Evolutionary conservation across 208 protist genomes (phyloP).

Genomic region (Wallacemonas sp.): DNA sequence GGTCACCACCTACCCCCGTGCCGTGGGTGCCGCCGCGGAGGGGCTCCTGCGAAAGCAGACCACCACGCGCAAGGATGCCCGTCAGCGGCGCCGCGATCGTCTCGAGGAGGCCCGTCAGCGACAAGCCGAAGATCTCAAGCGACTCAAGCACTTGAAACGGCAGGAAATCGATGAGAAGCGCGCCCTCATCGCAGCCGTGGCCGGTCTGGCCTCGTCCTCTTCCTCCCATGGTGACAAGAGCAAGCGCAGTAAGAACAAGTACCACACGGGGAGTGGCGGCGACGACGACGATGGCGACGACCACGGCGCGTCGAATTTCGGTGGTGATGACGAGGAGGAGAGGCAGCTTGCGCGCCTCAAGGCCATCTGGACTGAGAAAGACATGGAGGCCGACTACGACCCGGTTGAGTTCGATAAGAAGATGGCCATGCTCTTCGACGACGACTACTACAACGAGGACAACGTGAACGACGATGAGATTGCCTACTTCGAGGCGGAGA

Average conservation of each 20-base stretch:
- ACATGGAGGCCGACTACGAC: constrained; percentile 84
- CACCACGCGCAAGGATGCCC: constrained; percentile 79
- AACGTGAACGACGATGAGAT: constrained; percentile 89
- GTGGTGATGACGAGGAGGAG: constrained; percentile 54
- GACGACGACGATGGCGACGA: constrained; percentile 18
- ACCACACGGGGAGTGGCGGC: too few species aligned
- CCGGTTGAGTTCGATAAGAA: constrained; percentile 85
- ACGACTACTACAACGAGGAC: constrained; percentile 85
- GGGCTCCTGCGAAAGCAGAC: constrained; percentile 74
- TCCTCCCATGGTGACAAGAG: constrained; percentile 13
- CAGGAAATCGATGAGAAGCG: constrained; percentile 87
- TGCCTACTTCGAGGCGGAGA: constrained; percentile 83
- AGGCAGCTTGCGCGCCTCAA: constrained; percentile 50
- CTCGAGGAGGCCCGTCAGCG: constrained; percentile 61
- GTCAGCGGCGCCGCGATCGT: constrained; percentile 73
- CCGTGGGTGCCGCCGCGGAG: constrained; percentile 62
- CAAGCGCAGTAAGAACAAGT: constrained; percentile 24
- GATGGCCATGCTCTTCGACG: constrained; percentile 86
- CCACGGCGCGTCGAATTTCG: not conserved
- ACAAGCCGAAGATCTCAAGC: constrained; percentile 85
- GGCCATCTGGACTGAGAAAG: constrained; percentile 78
- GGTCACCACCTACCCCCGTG: constrained; percentile 80
- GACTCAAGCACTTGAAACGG: constrained; percentile 89
- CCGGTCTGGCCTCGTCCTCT: constrained; percentile 37
- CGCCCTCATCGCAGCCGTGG: constrained; percentile 79